Conservation (phyloP, 768 basidiomycete species). For the Termitomyces sp. region DNA sequence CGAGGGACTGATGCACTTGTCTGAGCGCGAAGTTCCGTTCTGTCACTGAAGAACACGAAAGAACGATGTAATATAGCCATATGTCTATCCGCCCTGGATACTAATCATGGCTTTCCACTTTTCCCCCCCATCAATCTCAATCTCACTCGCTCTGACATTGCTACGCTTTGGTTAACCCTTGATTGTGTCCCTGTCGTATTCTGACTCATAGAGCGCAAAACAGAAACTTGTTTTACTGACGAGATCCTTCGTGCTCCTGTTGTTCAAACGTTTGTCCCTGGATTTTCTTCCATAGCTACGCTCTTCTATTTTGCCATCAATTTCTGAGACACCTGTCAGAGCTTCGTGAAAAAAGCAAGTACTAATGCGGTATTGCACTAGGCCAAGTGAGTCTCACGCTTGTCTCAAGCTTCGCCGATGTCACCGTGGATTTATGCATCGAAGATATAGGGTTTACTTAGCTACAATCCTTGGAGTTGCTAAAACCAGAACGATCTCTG, state of each 20-base stretch:
- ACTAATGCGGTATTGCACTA: not conserved
- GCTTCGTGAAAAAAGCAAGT: not conserved
- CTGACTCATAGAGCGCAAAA: not conserved
- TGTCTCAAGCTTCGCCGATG: not conserved
- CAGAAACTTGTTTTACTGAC: not conserved
- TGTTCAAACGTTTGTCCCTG: not conserved
- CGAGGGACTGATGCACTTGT: too few species aligned
- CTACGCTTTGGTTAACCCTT: not conserved
- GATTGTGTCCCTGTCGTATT: not conserved
- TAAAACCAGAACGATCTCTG: too few species aligned
- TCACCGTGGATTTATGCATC: not conserved
- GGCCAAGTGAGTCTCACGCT: not conserved
- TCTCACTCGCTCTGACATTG: not conserved
- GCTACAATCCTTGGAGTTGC: too few species aligned
- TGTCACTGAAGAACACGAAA: not conserved
- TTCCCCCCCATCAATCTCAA: not conserved
- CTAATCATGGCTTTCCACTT: not conserved
- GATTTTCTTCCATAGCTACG: not conserved
- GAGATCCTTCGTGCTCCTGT: not conserved
- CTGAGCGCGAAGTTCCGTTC: too few species aligned
- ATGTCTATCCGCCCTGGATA: not conserved
- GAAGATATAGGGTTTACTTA: too few species aligned
- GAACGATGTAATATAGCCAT: not conserved
- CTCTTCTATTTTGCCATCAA: not conserved
- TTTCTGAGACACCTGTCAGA: not conserved